phyloP scores from a whole-genome alignment of 2,329 filamentous ascomycete species.

The Colletotrichum sp. region DNA sequence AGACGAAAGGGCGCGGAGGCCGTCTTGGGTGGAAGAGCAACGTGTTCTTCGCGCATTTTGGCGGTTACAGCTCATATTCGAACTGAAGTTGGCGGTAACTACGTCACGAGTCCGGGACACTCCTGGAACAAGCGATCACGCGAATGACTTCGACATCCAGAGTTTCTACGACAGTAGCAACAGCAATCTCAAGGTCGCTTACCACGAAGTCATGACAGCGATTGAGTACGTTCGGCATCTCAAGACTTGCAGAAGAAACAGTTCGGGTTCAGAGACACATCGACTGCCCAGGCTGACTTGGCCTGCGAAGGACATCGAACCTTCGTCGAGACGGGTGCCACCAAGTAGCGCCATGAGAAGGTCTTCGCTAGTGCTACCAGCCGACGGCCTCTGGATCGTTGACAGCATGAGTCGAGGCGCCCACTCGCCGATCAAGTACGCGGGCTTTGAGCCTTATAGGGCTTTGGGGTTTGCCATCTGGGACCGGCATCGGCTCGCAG shows the following conservation, averaged over 20 bases:
- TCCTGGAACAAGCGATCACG: rapidly evolving
- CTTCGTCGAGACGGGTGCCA: background rate
- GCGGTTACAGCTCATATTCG: slow-evolving; percentile 5
- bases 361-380: background rate
- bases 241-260: rapidly evolving
- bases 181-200: slow-evolving; percentile 6
- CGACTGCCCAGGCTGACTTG: background rate
- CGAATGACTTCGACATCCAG: background rate
- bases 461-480: slow-evolving; percentile 8
- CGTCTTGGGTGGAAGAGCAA: slow-evolving; percentile 12
- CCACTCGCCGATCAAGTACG: slow-evolving; percentile 14
- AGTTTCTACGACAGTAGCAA: slow-evolving; percentile 6
- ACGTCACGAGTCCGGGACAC: background rate
- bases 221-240: background rate
- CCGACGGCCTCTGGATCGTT: slow-evolving; percentile 15
- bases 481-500: slow-evolving; percentile 3
- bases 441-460: slow-evolving; percentile 7
- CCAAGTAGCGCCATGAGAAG: background rate
- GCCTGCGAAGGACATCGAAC: background rate
- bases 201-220: slow-evolving; percentile 13
- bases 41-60: slow-evolving; percentile 3
- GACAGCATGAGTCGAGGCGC: slow-evolving; percentile 11
- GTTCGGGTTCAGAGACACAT: background rate
- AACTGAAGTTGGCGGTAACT: background rate
- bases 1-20: background rate